These are phyloP conservation scores for Styphnolobium japonicum DNA, from an alignment of 306 rosid genomes.

Conservation along the genomic window DNA sequence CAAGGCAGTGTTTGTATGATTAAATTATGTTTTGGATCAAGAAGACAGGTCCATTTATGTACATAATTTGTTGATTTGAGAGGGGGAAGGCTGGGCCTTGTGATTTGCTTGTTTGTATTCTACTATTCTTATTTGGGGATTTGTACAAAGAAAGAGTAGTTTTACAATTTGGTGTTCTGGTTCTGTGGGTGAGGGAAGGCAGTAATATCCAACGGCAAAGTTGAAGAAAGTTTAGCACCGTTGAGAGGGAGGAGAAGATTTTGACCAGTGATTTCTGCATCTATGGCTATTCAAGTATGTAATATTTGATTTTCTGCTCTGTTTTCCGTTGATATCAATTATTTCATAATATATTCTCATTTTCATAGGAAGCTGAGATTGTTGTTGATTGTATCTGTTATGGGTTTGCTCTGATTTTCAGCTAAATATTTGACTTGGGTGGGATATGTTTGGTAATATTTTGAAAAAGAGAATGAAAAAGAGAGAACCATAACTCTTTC, in stretches of 20 bases:
- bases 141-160: not conserved
- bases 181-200: conserved; percentile 5
- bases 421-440: not conserved
- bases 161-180: not conserved
- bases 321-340: conserved; percentile 1
- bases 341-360: not conserved
- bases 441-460: not conserved
- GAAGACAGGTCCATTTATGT: conserved; percentile 2
- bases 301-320: not conserved
- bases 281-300: conserved; percentile 51
- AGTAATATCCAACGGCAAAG: not conserved
- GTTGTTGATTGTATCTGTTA: not conserved
- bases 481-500: not conserved
- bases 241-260: conserved; percentile 6
- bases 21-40: not conserved
- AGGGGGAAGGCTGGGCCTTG: not conserved
- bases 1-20: not conserved
- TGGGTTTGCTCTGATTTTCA: not conserved
- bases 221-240: not conserved
- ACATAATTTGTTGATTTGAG: conserved; percentile 6
- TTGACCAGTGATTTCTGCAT: conserved; percentile 28
- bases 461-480: not conserved
- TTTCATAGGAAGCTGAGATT: not conserved
- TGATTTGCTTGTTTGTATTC: not conserved
- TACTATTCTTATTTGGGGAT: not conserved